A percentile compares a stretch with the other conserved stretches of the same genome.
Evolutionary conservation across 2,329 filamentous ascomycete species (phyloP).

Genomic region (Botrytis medusae): DNA sequence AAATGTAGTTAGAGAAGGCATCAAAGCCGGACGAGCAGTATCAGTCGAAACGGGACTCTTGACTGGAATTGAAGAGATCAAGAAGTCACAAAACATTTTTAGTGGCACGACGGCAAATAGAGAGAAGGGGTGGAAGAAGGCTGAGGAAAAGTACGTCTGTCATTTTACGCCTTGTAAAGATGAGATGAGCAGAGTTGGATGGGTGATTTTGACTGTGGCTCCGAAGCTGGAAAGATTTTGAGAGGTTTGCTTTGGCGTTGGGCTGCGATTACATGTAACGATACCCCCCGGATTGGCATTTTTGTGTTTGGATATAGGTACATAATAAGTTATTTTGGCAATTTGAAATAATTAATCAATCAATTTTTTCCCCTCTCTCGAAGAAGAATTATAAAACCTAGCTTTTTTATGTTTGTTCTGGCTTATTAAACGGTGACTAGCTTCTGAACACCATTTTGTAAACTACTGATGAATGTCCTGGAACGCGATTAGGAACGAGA

Average conservation of each 20-base stretch:
- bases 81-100: slow-evolving; percentile 27
- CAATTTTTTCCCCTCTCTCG: not conserved
- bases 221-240: slow-evolving; percentile 28
- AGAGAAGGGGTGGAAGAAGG: slow-evolving; percentile 24
- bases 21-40: slow-evolving; percentile 32
- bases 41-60: slow-evolving; percentile 36
- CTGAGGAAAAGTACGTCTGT: slow-evolving; percentile 37
- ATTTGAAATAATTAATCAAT: not conserved
- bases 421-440: not conserved
- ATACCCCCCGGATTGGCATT: not conserved
- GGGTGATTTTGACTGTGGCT: slow-evolving; percentile 41
- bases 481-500: not conserved
- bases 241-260: not conserved
- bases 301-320: not conserved
- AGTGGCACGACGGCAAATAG: slow-evolving; percentile 6
- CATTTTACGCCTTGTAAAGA: slow-evolving; percentile 49
- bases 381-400: not conserved
- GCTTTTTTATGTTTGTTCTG: not conserved
- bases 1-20: slow-evolving; percentile 44
- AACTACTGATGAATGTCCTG: not conserved
- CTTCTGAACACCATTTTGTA: not conserved
- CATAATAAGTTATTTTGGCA: not conserved
- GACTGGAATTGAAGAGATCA: slow-evolving; percentile 33
- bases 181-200: slow-evolving; percentile 39
- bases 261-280: not conserved